A percentile compares a stretch with the other conserved stretches of the same genome.
Evolutionary conservation across 306 rosid species (phyloP).

Genomic region (Pyrus pyrifolia): DNA sequence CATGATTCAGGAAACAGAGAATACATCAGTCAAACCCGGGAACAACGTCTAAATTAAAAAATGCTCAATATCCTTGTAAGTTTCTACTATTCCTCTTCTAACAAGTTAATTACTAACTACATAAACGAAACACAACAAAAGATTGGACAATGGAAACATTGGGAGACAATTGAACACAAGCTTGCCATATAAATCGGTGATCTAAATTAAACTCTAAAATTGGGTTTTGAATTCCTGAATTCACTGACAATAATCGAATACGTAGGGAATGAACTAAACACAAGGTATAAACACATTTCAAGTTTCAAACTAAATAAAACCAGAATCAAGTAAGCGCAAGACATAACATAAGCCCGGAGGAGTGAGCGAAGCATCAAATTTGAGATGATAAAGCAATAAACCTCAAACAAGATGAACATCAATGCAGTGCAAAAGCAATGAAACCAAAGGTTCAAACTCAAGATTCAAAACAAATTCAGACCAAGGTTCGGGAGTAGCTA

Average conservation of each 20-base stretch:
- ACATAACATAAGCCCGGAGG: background rate
- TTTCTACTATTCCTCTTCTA: background rate
- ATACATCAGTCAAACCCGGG: background rate
- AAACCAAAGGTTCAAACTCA: background rate
- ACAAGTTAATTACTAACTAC: background rate
- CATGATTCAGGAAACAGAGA: background rate
- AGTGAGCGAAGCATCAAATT: background rate
- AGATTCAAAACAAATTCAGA: background rate
- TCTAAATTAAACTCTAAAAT: background rate
- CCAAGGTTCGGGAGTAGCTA: background rate
- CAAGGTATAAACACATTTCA: background rate
- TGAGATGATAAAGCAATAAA: background rate
- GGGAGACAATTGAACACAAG: background rate
- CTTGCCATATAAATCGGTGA: background rate
- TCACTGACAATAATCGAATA: background rate
- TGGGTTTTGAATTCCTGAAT: background rate
- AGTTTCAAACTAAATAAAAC: background rate
- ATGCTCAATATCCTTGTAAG: background rate
- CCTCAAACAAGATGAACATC: background rate
- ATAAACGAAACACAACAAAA: no score
- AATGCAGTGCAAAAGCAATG: background rate
- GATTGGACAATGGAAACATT: background rate
- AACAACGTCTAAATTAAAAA: background rate
- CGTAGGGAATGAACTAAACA: background rate
- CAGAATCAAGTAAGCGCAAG: background rate